Evolutionary conservation across 129 eudicot species (phyloP), one percentile per base, ranked within the genome.

Genomic region (Centella asiatica): DNA sequence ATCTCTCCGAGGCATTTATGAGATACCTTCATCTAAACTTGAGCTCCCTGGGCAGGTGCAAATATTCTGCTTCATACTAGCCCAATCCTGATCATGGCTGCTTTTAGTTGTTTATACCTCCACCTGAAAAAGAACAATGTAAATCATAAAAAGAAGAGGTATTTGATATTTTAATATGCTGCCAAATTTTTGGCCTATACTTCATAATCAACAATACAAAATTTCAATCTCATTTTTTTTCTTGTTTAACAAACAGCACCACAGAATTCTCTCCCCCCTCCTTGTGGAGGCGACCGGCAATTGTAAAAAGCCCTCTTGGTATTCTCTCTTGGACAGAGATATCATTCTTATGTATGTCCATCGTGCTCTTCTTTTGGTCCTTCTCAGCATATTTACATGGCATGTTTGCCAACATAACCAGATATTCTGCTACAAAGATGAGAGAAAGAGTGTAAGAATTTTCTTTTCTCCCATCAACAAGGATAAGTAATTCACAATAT

Each of bases 261-360:
- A 40, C 69, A 17, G 53, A 60, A 52, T 44, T 63, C 37, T 58
- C 72, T 27, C 20, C 18, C 12, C 55, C 57, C 34, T 76, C 59
- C 12, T 37, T 51, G n/a, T 69, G 69, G 82, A 66, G 60, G 56
- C 67, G 72, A 25, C 84, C 82, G 37, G 71, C 53, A 24, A 60
- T 77, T 20, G 69, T 76, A 27, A 84, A 58, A 71, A 77, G 92
- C 45, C 84, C 81, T 44, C 69, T 84, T 3, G 87, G 93, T 28
- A 78, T 78, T 36, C 46, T 75, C 25, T 65, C 76, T 51, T 69
- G 93, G 82, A 72, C 62, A 58, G 93, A 85, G 32, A 27, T 85
- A 50, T 44, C 64, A 14, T 69, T 63, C 68, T 40, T 76, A 8
- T 29, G 63, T 19, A 70, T 70, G 69, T 81, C 81, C 59, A 19